phyloP scores from a whole-genome alignment of 2,329 filamentous ascomycete genomes.

The Fusarium duplospermum region DNA sequence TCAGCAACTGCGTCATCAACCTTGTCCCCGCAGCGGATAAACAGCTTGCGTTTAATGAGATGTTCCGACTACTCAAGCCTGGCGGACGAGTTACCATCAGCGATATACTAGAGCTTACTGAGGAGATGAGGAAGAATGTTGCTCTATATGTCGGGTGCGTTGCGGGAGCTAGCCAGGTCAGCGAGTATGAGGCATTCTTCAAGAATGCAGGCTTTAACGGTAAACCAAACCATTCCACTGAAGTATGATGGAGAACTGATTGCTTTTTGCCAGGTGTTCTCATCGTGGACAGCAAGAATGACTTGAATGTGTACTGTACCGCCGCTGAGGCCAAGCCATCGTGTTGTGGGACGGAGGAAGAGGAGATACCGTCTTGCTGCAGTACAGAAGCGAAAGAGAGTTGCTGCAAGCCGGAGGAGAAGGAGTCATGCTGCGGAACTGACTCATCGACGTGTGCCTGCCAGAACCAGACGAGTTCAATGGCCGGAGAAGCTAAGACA shows the following conservation, averaged over 20 bases:
- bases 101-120: slow-evolving; percentile 66
- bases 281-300: not conserved
- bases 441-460: not conserved
- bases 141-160: slow-evolving; percentile 71
- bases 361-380: too few relatives aligned
- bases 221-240: slow-evolving; percentile 34
- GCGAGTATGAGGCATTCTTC: slow-evolving; percentile 65
- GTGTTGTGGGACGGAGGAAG: not conserved
- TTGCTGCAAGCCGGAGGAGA: not conserved
- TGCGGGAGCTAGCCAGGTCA: slow-evolving; percentile 64
- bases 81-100: slow-evolving; percentile 69
- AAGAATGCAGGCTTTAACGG: slow-evolving; percentile 61
- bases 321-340: not conserved
- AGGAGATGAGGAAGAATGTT: slow-evolving; percentile 60
- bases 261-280: not conserved
- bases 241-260: too few relatives aligned
- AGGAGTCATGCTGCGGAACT: not conserved
- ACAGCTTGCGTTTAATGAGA: slow-evolving; percentile 63
- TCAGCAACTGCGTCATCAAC: slow-evolving; percentile 74
- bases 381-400: too few relatives aligned
- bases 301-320: not conserved
- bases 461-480: not conserved
- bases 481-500: not conserved
- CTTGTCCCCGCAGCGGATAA: slow-evolving; percentile 59
- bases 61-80: slow-evolving; percentile 66